Percentiles rank a stretch among this genome's conserved stretches.
Evolutionary conservation across 164 flowering plant genomes (phyloP).

Genomic region (Aristolochia contorta): DNA sequence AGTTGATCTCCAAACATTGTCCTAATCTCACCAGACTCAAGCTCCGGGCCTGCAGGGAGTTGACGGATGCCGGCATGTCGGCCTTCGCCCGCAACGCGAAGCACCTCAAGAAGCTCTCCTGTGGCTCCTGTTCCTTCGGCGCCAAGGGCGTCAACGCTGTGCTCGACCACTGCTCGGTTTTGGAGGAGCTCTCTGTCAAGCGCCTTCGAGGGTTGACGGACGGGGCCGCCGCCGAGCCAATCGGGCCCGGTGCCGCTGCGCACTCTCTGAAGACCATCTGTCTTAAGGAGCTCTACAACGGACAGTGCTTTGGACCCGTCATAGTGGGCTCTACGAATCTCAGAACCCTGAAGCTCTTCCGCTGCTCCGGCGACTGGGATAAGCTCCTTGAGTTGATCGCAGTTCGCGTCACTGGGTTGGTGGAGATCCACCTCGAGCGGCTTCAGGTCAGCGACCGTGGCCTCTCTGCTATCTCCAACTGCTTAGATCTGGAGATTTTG

Average conservation of each 20-base stretch:
- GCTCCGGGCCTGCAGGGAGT: slow-evolving; percentile 77
- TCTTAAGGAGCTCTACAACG: slow-evolving; percentile 72
- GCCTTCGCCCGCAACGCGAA: slow-evolving; percentile 49
- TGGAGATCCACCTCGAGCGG: slow-evolving; percentile 82
- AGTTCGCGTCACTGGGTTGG: slow-evolving; percentile 26
- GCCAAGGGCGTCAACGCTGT: slow-evolving; percentile 66
- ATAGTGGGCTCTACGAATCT: slow-evolving; percentile 54
- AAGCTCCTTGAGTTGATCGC: slow-evolving; percentile 37
- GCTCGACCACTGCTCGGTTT: slow-evolving; percentile 43
- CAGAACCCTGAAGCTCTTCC: slow-evolving; percentile 45
- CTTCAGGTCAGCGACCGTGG: slow-evolving; percentile 81
- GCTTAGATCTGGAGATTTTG: slow-evolving; percentile 51
- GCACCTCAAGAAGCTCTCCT: slow-evolving; percentile 60
- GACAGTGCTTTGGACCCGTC: slow-evolving; percentile 71
- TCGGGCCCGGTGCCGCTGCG: slow-evolving; percentile 44
- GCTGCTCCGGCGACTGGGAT: slow-evolving; percentile 94
- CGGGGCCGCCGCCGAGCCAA: slow-evolving; percentile 34
- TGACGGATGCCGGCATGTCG: slow-evolving; percentile 60
- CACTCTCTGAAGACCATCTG: slow-evolving; percentile 42
- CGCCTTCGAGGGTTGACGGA: slow-evolving; percentile 58
- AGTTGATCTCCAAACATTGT: slow-evolving; percentile 53
- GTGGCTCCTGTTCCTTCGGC: slow-evolving; percentile 76
- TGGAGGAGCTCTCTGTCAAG: slow-evolving; percentile 84
- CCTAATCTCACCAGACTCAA: slow-evolving; percentile 59
- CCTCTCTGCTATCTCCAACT: slow-evolving; percentile 51